Base-by-base conservation (phyloP, 345 rosid genomes). In the Melaleuca alternifolia region DNA sequence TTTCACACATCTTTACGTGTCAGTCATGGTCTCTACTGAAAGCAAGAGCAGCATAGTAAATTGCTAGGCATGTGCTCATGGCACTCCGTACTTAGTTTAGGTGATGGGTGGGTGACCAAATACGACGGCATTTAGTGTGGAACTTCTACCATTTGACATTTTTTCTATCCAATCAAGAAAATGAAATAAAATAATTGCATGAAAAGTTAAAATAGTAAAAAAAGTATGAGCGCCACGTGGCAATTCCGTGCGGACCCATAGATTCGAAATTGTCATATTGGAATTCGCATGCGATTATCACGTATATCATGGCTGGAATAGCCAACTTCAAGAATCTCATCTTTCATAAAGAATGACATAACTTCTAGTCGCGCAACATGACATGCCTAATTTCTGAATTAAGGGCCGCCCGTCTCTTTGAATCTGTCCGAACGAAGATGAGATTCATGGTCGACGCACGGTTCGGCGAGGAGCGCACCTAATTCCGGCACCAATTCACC, bases 281-380 rank as follows among this genome's bases (percentile, higher is more conserved):
- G 5, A 62, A 62, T 30, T 30, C 30, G 0, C 23, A 62, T 62
- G 21, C 11, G 1, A 30, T 15, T 3, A 30, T 30, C 5, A 7
- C 3, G 6, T 0, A 62, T 30, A 30, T 62, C 3, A 62, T 62
- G 44, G 44, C 30, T 15, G 44, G 44, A 30, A 62, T 30, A 15
- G 3, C 20, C 14, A 15, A 21, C 21, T 15, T 62, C 0, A 6
- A 62, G 23, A 5, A 30, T 21, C 75, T 61, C 41, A 28, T 14
- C 7, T 61, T 7, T 30, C 77, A 15, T 8, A 4, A 59, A 41
- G 41, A n/a, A n/a, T n/a, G n/a, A n/a, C n/a, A n/a, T 20, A 28
- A 21, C 11, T 62, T 3, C 6, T 1, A 7, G 15, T 3, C 0
- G 1, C 11, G 18, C 1, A 9, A 59, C n/a, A 57, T 8, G 16